Evolutionary conservation across 2,329 filamentous ascomycete species (phyloP).

Genomic region (Trichoderma semiorbis): DNA sequence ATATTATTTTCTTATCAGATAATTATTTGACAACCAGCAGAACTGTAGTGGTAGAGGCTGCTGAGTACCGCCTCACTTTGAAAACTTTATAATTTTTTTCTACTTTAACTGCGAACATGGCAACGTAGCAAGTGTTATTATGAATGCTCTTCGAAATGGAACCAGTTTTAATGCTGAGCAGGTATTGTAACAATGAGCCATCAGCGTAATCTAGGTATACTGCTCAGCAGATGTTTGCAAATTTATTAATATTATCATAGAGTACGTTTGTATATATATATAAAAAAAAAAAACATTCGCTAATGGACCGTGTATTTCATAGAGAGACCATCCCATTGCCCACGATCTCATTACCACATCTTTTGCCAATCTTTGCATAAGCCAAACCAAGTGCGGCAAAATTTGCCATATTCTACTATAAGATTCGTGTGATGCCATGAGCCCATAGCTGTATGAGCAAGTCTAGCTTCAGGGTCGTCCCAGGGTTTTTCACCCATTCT

Average conservation of each 20-base stretch:
- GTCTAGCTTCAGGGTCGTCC: slow-evolving; percentile 22
- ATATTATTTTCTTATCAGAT: neutral
- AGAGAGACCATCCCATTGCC: neutral
- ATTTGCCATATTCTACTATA: slow-evolving; percentile 25
- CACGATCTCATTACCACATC: neutral
- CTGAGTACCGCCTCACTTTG: neutral
- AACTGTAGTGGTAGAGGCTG: neutral
- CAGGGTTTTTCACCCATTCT: slow-evolving; percentile 24
- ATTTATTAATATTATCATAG: neutral
- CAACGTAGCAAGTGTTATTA: neutral
- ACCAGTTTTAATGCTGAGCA: neutral
- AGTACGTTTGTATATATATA: too few species aligned
- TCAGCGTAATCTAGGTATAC: neutral
- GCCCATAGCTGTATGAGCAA: slow-evolving; percentile 24
- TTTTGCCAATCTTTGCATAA: slow-evolving; percentile 25
- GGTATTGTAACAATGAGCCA: neutral
- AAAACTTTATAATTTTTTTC: neutral
- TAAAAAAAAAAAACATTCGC: neutral
- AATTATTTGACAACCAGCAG: neutral
- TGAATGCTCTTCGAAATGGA: neutral
- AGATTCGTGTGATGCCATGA: slow-evolving; percentile 25
- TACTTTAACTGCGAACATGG: neutral
- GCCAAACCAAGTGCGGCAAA: slow-evolving; percentile 25
- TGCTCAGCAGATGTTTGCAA: neutral
- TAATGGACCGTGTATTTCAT: neutral